Percentiles rank a stretch among this genome's conserved stretches.
These are phyloP conservation scores for Rhododendron vialii DNA, from an alignment of 148 eudicot species.

Conservation along the genomic window DNA sequence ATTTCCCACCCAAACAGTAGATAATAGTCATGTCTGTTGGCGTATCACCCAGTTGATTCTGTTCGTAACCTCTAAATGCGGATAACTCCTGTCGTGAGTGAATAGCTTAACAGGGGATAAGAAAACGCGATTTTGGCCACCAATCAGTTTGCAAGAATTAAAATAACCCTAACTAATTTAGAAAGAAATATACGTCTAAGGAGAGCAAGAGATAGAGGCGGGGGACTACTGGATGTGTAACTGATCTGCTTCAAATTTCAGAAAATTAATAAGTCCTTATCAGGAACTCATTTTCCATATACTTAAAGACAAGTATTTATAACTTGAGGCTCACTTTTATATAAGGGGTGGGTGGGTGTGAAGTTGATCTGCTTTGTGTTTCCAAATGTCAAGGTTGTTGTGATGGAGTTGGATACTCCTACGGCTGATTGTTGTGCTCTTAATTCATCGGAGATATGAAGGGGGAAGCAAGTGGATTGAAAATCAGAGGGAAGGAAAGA, in stretches of 20 bases:
- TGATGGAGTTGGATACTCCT: too few relatives aligned
- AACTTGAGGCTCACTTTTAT: too few relatives aligned
- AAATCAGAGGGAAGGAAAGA: too few relatives aligned
- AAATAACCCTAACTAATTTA: not conserved
- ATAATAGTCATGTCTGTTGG: too few relatives aligned
- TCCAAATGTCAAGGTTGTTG: too few relatives aligned
- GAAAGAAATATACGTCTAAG: not conserved
- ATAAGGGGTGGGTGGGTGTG: too few relatives aligned
- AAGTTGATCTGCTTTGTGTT: too few relatives aligned
- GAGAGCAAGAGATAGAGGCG: not conserved
- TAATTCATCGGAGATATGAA: too few relatives aligned
- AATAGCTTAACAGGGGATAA: not conserved
- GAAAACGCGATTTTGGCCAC: not conserved
- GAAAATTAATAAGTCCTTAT: not conserved
- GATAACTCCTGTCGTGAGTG: not conserved
- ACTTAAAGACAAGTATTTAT: too few relatives aligned
- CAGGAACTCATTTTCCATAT: not conserved
- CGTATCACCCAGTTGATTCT: not conserved
- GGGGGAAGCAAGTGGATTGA: too few relatives aligned
- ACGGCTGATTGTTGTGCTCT: too few relatives aligned
- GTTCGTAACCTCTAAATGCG: not conserved
- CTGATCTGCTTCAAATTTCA: not conserved
- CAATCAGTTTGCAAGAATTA: not conserved
- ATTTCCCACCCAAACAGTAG: not conserved
- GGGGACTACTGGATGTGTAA: not conserved